phyloP scores from a whole-genome alignment of 164 flowering plant species.

The Vitis amurensis region DNA sequence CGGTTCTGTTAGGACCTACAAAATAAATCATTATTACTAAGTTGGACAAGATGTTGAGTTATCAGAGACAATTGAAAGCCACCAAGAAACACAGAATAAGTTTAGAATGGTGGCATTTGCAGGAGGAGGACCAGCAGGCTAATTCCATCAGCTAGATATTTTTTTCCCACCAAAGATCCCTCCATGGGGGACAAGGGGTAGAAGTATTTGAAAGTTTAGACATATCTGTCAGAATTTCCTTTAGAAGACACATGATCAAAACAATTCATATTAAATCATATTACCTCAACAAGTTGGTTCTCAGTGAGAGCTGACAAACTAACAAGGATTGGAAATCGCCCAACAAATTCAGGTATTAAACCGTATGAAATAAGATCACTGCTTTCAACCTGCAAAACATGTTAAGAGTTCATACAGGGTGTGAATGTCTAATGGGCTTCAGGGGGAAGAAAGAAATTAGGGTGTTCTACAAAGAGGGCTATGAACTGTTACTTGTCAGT shows the following conservation, averaged over 20 bases:
- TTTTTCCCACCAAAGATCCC: no score
- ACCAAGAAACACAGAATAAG: not conserved
- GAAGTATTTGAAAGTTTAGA: no score
- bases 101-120: not conserved
- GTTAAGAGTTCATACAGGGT: not conserved
- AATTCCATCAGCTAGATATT: no score
- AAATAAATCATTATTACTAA: not conserved
- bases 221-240: no score
- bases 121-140: no score
- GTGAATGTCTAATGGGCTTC: not conserved
- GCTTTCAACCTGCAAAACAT: slow-evolving; percentile 71
- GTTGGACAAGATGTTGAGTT: not conserved
- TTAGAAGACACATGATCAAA: no score
- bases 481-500: slow-evolving; percentile 10
- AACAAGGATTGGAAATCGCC: slow-evolving; percentile 82
- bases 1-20: slow-evolving; percentile 85
- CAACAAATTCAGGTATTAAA: slow-evolving; percentile 87
- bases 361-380: slow-evolving; percentile 87
- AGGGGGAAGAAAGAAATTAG: not conserved
- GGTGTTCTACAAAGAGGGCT: slow-evolving; percentile 4
- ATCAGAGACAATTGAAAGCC: not conserved
- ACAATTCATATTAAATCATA: not conserved
- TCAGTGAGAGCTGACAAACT: slow-evolving; percentile 76
- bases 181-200: no score
- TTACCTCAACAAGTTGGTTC: slow-evolving; percentile 79